Evolutionary conservation across 306 rosid genomes (phyloP), one percentile per base, ranked within the genome.

Genomic region (Fragaria nilgerrensis): DNA sequence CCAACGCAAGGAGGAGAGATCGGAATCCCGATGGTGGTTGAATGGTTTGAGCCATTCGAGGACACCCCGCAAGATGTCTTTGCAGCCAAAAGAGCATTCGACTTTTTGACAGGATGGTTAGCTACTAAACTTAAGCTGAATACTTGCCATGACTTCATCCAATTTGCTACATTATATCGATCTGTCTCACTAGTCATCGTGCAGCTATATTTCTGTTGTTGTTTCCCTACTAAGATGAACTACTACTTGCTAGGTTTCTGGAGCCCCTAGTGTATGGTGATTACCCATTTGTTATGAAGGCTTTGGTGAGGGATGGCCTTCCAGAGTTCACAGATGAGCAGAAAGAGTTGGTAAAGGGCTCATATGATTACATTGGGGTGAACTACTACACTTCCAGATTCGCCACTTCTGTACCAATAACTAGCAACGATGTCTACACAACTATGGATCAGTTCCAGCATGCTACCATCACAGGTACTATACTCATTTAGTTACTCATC

Each of bases 331-430:
- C 58, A 23, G 75, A 70, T 7, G 75, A 44, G 16, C 58, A 70
- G 59, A 70, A 49, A 8, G 59, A n/a, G 39, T 47, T 70, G 75
- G 59, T 70, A 8, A 70, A 47, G 37, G 75, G 75, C 3, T 47
- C 75, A 5, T 70, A 27, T 4, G 75, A 70, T 9, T 70, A 14
- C 34, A 70, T 70, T 48, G 75, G 61, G 15, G 53, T 70, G 32
- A 70, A 70, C 75, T 70, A 70, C 53, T 70, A 70, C 36, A 70
- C 75, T 4, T 9, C 61, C 22, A 45, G 74, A 47, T 70, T 20
- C 58, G 22, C 74, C 3, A 34, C 4, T 47, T 13, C 74, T 12
- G 39, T 44, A 27, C 4, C 61, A 1, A 8, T 17, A 47, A 13
- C 61, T 5, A 47, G 32, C 61, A 8, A 48, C 9, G 59, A 45